phyloP scores from a whole-genome alignment of 2,329 filamentous ascomycete species.

The Trichoderma semiorbis region DNA sequence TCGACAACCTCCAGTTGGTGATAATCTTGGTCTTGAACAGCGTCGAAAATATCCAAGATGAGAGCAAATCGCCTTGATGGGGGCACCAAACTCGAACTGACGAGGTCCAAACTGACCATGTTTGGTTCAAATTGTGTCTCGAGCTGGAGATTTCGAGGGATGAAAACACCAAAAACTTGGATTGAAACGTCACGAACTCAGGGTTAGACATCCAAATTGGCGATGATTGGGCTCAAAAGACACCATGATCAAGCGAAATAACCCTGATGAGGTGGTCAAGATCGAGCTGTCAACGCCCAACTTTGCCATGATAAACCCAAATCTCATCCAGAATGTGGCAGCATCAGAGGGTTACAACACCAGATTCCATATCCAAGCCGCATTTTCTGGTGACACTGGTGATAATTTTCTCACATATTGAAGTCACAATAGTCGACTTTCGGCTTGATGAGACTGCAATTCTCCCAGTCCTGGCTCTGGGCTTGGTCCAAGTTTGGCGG shows the following conservation, averaged over 20 bases:
- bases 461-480: background rate
- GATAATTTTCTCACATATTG: background rate
- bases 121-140: background rate
- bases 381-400: background rate
- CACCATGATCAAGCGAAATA: background rate
- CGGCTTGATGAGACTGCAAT: background rate
- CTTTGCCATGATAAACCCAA: background rate
- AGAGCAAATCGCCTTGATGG: background rate
- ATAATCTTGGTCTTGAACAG: background rate
- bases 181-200: background rate
- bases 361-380: background rate
- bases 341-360: background rate
- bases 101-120: background rate
- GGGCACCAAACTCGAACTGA: background rate
- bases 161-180: background rate
- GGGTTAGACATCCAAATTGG: background rate
- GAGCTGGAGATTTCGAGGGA: background rate
- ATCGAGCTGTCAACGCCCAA: background rate
- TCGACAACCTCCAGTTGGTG: background rate
- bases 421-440: background rate
- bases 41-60: background rate
- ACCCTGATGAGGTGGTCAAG: background rate
- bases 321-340: background rate
- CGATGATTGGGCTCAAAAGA: background rate
- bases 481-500: background rate